Percentiles rank a stretch among this genome's conserved stretches.
Evolutionary conservation across 495 filamentous ascomycete species (phyloP).

Genomic region (Penicillium goetzii): DNA sequence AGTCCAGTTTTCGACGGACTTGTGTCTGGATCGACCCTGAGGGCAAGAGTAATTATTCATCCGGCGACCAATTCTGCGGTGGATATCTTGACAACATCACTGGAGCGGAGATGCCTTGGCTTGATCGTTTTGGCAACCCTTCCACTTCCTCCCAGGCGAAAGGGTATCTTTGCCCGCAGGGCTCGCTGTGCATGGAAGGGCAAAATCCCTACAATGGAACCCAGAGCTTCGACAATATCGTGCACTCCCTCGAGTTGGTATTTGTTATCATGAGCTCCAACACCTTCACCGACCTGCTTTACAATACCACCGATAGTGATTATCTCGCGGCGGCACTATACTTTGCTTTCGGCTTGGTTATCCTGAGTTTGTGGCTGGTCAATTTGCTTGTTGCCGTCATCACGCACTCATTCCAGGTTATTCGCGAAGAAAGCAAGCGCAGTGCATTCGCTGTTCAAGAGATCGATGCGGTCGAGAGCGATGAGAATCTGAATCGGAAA

Average conservation of each 20-base stretch:
- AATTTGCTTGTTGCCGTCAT: slow-evolving; percentile 98
- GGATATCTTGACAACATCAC: slow-evolving; percentile 69
- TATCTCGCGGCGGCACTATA: slow-evolving; percentile 84
- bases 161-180: slow-evolving; percentile 86
- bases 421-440: slow-evolving; percentile 90
- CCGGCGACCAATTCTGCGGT: slow-evolving; percentile 75
- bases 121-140: slow-evolving; percentile 49
- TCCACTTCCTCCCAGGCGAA: slow-evolving; percentile 58
- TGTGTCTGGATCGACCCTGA: slow-evolving; percentile 81
- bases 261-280: slow-evolving; percentile 99
- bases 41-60: slow-evolving; percentile 42
- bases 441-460: slow-evolving; percentile 89
- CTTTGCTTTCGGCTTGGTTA: slow-evolving; percentile 83
- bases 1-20: slow-evolving; percentile 83
- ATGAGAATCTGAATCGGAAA: slow-evolving; percentile 42
- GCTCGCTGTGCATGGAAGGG: slow-evolving; percentile 81
- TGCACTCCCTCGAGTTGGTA: slow-evolving; percentile 89
- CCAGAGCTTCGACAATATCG: slow-evolving; percentile 92
- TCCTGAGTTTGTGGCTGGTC: slow-evolving; percentile 95
- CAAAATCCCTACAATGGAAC: slow-evolving; percentile 83
- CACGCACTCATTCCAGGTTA: slow-evolving; percentile 97
- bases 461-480: slow-evolving; percentile 48
- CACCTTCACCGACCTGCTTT: slow-evolving; percentile 92
- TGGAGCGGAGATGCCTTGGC: slow-evolving; percentile 65
- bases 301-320: slow-evolving; percentile 88